Evolutionary conservation across 2,329 filamentous ascomycete species (phyloP).

Genomic region (Zymoseptoria tritici): DNA sequence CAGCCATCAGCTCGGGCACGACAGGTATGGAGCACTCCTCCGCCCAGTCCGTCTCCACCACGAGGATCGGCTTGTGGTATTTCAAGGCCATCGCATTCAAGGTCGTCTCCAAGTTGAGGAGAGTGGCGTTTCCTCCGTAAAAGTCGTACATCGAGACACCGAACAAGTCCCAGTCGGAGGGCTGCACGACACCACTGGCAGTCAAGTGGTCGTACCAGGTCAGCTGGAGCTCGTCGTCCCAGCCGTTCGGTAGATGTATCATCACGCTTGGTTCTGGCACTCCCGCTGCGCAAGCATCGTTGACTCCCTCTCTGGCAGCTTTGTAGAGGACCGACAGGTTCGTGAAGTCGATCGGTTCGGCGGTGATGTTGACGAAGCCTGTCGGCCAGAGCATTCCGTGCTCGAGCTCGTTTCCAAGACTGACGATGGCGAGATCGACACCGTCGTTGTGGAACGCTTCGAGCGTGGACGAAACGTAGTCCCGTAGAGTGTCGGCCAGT

Average conservation of each 20-base stretch:
- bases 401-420: conserved; percentile 34
- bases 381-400: conserved; percentile 34
- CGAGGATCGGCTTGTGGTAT: conserved; percentile 28
- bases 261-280: conserved; percentile 27
- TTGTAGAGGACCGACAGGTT: conserved; percentile 28
- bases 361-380: conserved; percentile 30
- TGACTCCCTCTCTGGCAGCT: conserved; percentile 25
- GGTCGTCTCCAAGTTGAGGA: conserved; percentile 21
- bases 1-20: conserved; percentile 24
- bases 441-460: conserved; percentile 34
- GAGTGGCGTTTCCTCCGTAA: conserved; percentile 27
- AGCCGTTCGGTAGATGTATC: conserved; percentile 32
- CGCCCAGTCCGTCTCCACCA: conserved; percentile 30
- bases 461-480: conserved; percentile 32
- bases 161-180: conserved; percentile 25
- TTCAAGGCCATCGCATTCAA: conserved; percentile 22
- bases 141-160: conserved; percentile 28
- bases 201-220: conserved; percentile 27
- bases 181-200: conserved; percentile 24
- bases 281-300: conserved; percentile 27
- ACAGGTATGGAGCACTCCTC: conserved; percentile 20
- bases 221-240: conserved; percentile 24
- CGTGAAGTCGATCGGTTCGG: conserved; percentile 31
- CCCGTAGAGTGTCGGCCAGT: conserved; percentile 26
- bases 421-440: conserved; percentile 37